phyloP scores from a whole-genome alignment of 1,139 yeast genomes.

The Sugiyamaella pinicola region DNA sequence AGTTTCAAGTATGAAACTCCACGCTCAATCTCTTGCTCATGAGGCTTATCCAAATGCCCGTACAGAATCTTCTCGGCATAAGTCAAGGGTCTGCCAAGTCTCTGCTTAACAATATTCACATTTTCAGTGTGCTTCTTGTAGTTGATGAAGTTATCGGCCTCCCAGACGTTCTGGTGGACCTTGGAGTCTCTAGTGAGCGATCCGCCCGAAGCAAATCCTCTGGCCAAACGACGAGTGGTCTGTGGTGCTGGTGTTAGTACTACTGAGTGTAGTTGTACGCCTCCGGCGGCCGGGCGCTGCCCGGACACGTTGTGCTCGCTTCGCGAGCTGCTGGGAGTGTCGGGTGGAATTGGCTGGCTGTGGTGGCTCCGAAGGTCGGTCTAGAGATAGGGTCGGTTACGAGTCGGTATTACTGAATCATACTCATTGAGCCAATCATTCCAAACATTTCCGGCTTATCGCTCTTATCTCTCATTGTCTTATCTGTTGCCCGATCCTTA shows the following conservation, averaged over 20 bases:
- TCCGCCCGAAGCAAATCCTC: constrained; percentile 51
- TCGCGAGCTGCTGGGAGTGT: neutral
- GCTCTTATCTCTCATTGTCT: too few species aligned
- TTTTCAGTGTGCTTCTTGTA: constrained; percentile 60
- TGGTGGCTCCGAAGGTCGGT: too few species aligned
- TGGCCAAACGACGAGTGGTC: constrained; percentile 18
- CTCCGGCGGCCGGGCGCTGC: neutral
- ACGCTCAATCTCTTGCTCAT: constrained; percentile 91
- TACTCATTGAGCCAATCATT: too few species aligned
- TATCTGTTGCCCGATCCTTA: too few species aligned
- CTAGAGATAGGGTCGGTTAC: too few species aligned
- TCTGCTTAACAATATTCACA: constrained; percentile 79
- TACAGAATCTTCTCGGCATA: constrained; percentile 96
- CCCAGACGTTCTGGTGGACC: constrained; percentile 90
- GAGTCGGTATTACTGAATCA: too few species aligned
- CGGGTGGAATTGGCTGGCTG: too few species aligned
- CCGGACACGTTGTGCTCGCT: neutral
- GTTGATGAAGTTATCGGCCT: constrained; percentile 69
- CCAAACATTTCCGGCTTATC: too few species aligned
- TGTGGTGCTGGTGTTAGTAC: neutral
- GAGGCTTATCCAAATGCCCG: constrained; percentile 96
- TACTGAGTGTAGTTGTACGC: too few species aligned
- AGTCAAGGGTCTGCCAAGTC: constrained; percentile 92
- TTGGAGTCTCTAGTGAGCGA: constrained; percentile 84
- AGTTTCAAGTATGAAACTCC: constrained; percentile 95